Evolutionary conservation across 306 rosid species (phyloP).

Genomic region (Rosa persica): DNA sequence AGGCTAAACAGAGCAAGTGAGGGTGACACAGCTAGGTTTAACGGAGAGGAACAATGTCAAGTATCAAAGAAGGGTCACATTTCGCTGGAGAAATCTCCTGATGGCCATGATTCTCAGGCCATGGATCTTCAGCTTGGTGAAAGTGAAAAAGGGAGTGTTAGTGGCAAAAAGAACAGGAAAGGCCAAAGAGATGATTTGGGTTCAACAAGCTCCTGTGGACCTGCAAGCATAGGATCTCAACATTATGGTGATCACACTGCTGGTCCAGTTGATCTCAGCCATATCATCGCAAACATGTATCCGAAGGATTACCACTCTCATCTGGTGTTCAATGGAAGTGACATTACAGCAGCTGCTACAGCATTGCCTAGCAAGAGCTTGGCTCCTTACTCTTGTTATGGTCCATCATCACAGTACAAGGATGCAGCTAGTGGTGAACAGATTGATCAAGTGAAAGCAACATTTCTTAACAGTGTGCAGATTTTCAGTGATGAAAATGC

Average conservation of each 20-base stretch:
- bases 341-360: constrained; percentile 25
- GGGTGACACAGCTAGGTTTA: constrained; percentile 16
- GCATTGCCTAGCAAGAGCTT: constrained; percentile 40
- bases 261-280: constrained; percentile 40
- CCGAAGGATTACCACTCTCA: constrained; percentile 36
- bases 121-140: constrained; percentile 19
- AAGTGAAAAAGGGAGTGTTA: constrained; percentile 23
- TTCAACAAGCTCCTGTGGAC: constrained; percentile 24
- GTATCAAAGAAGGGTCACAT: constrained; percentile 27
- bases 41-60: constrained; percentile 24
- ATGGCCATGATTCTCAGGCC: constrained; percentile 15
- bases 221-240: constrained; percentile 43
- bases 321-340: constrained; percentile 31
- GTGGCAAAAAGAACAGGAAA: constrained; percentile 51
- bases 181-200: constrained; percentile 27
- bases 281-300: constrained; percentile 26
- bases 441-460: constrained; percentile 32
- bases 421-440: constrained; percentile 34
- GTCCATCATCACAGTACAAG: constrained; percentile 43
- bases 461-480: constrained; percentile 44
- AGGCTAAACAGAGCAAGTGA: constrained; percentile 33
- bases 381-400: constrained; percentile 18
- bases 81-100: constrained; percentile 27
- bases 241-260: constrained; percentile 20
- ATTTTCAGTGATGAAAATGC: constrained; percentile 87